A percentile compares a stretch with the other conserved stretches of the same genome.
Evolutionary conservation across 208 protist species (phyloP).

Genomic region (Herpetomonas tarakana): DNA sequence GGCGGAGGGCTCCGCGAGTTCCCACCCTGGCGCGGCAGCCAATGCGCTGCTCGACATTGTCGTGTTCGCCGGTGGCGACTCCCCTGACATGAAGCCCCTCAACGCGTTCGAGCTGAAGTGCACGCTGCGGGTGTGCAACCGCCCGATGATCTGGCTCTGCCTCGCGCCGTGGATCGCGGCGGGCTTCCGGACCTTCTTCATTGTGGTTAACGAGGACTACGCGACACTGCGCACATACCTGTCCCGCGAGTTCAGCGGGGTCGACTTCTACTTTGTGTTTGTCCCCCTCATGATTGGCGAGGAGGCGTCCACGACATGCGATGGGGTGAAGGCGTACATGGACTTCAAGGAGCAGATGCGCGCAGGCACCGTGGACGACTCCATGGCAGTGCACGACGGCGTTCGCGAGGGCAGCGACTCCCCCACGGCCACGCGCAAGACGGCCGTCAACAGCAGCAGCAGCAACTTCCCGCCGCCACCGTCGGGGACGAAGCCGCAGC

Average conservation of each 20-base stretch:
- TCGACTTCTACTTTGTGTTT: conserved; percentile 70
- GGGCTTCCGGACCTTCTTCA: conserved; percentile 71
- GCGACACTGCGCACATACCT: conserved; percentile 62
- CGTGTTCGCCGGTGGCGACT: conserved; percentile 71
- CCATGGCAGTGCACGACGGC: neutral
- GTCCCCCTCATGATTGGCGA: conserved; percentile 49
- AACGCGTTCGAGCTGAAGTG: conserved; percentile 57
- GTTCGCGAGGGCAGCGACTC: conserved; percentile 9
- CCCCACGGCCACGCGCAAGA: neutral
- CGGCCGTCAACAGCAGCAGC: too few relatives aligned
- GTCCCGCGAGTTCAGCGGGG: conserved; percentile 37
- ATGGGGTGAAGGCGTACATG: conserved; percentile 69
- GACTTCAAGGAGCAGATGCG: conserved; percentile 68
- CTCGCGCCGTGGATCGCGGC: conserved; percentile 68
- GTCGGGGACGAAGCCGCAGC: conserved; percentile 8
- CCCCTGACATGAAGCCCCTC: conserved; percentile 46
- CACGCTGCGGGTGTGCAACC: conserved; percentile 73
- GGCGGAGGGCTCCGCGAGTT: neutral
- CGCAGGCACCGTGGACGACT: conserved; percentile 22
- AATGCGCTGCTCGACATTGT: conserved; percentile 63
- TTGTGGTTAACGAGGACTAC: conserved; percentile 78
- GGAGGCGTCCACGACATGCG: conserved; percentile 62
- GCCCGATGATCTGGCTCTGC: conserved; percentile 82
- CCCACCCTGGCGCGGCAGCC: conserved; percentile 2
- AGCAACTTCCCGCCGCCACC: neutral